phyloP scores from a whole-genome alignment of 768 basidiomycete genomes.

The Leccinellum albellum region DNA sequence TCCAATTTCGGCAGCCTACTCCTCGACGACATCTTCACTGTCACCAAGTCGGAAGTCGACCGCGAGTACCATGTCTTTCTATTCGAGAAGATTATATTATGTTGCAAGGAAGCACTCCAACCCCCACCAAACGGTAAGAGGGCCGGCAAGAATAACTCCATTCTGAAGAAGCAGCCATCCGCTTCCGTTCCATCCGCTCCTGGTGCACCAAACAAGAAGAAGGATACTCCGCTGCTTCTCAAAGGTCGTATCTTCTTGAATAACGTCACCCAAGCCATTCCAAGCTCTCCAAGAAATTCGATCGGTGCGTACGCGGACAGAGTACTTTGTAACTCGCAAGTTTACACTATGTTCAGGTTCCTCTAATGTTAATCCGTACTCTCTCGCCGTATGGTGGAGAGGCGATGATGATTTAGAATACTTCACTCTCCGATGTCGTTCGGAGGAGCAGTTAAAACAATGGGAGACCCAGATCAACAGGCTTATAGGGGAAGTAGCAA shows the following conservation, averaged over 20 bases:
- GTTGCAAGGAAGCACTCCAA: slow-evolving; percentile 87
- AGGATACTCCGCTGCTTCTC: slow-evolving; percentile 76
- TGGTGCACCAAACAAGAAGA: slow-evolving; percentile 61
- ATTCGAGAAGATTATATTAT: slow-evolving; percentile 97
- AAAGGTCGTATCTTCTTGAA: slow-evolving; percentile 98
- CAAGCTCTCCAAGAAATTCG: slow-evolving; percentile 53
- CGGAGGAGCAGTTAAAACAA: slow-evolving; percentile 86
- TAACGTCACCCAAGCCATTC: slow-evolving; percentile 83
- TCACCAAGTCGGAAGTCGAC: slow-evolving; percentile 94
- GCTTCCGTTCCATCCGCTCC: slow-evolving; percentile 45
- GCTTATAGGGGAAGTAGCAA: slow-evolving; percentile 75
- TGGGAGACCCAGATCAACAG: slow-evolving; percentile 92
- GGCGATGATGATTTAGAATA: slow-evolving; percentile 91
- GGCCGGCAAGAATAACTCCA: slow-evolving; percentile 77
- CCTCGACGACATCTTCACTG: slow-evolving; percentile 92
- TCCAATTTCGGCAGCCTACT: slow-evolving; percentile 92
- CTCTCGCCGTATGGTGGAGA: slow-evolving; percentile 91
- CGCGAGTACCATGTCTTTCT: slow-evolving; percentile 98
- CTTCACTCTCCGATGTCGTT: slow-evolving; percentile 90
- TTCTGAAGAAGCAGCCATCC: slow-evolving; percentile 77
- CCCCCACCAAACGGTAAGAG: slow-evolving; percentile 61
- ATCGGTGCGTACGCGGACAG: slow-evolving; percentile 47
- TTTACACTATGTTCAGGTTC: slow-evolving; percentile 35
- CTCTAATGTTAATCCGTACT: slow-evolving; percentile 56
- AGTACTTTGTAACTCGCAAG: not conserved